Percentiles rank a stretch among this genome's conserved stretches.
phyloP scores from a whole-genome alignment of 768 basidiomycete species.

The Mycena metata region DNA sequence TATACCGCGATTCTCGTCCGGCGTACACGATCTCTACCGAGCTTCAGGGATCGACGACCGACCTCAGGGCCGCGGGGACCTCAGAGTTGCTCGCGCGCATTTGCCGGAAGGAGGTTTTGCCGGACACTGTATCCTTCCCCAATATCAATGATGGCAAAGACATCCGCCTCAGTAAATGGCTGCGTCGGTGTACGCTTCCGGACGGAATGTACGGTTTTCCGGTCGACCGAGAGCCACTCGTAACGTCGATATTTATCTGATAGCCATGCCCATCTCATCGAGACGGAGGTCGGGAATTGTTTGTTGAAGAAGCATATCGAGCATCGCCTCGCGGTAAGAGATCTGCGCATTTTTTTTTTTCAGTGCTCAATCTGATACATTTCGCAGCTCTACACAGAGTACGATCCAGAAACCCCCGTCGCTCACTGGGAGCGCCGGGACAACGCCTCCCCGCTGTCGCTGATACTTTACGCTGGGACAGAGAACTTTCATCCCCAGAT shows the following conservation, averaged over 20 bases:
- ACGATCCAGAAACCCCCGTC: conserved; percentile 23
- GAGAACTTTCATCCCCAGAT: conserved; percentile 36
- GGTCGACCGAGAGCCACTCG: neutral
- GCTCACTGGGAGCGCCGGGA: conserved; percentile 26
- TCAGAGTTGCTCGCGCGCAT: conserved; percentile 22
- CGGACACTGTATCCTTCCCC: conserved; percentile 20
- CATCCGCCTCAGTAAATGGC: conserved; percentile 26
- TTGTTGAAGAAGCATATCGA: conserved; percentile 17
- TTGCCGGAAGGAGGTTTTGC: conserved; percentile 14
- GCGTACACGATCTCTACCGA: conserved; percentile 24
- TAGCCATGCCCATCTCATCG: conserved; percentile 27
- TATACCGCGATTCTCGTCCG: conserved; percentile 12
- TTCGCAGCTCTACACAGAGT: conserved; percentile 18
- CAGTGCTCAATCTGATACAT: neutral
- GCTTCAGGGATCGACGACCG: conserved; percentile 23
- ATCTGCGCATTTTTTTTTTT: neutral
- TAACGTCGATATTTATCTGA: neutral
- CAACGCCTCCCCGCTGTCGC: conserved; percentile 6
- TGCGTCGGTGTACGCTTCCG: conserved; percentile 15
- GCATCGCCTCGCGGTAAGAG: conserved; percentile 28
- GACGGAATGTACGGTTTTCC: conserved; percentile 16
- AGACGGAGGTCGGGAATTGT: conserved; percentile 31
- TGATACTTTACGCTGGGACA: conserved; percentile 22
- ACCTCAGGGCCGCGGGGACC: neutral
- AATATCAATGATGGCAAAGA: conserved; percentile 16